Evolutionary conservation across 805 yeast genomes (phyloP).

Genomic region (Yamadazyma philogaea): DNA sequence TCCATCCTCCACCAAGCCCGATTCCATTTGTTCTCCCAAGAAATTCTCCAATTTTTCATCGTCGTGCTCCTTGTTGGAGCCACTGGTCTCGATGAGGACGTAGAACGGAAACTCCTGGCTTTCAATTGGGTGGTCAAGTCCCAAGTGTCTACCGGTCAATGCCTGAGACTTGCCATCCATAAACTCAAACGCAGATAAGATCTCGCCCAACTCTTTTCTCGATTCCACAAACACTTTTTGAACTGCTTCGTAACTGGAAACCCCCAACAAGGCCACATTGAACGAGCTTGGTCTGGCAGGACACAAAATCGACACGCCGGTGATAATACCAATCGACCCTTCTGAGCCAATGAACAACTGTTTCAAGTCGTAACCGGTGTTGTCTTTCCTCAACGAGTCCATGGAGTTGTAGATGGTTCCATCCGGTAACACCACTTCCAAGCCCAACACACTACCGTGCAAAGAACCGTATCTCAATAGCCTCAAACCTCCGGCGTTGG

Average conservation of each 20-base stretch:
- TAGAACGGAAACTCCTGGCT: constrained; percentile 78
- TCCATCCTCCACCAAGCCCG: constrained; percentile 85
- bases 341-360: constrained; percentile 93
- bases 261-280: constrained; percentile 86
- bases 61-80: constrained; percentile 91
- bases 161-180: constrained; percentile 77
- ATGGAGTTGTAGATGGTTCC: constrained; percentile 79
- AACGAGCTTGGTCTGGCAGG: constrained; percentile 84
- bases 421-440: constrained; percentile 89
- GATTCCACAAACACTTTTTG: constrained; percentile 78
- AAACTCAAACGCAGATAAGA: constrained; percentile 88
- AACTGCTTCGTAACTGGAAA: constrained; percentile 78
- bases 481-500: constrained; percentile 95
- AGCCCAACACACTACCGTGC: constrained; percentile 87
- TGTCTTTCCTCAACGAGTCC: constrained; percentile 87
- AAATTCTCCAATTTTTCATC: constrained; percentile 84
- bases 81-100: constrained; percentile 91
- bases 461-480: constrained; percentile 84
- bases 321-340: constrained; percentile 87
- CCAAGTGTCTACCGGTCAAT: constrained; percentile 60
- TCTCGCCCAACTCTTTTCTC: constrained; percentile 73
- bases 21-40: constrained; percentile 80
- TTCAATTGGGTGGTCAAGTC: constrained; percentile 72
- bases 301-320: constrained; percentile 86
- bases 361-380: constrained; percentile 91